Evolutionary conservation across 176 grass and related monocot genomes (phyloP).

Genomic region (Aegilops umbellulata): DNA sequence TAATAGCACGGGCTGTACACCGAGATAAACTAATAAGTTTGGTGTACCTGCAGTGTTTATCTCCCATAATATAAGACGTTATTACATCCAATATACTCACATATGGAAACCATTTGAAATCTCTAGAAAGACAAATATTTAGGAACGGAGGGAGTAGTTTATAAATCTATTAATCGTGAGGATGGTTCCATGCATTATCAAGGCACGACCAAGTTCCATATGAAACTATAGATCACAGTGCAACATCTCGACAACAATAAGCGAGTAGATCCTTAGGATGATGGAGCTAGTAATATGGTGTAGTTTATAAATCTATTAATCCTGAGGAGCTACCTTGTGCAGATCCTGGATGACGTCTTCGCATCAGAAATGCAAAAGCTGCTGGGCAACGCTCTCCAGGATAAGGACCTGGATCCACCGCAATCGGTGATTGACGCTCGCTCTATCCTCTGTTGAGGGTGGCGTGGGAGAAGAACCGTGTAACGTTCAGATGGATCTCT

Average conservation of each 20-base stretch:
- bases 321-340: slow-evolving; percentile 19
- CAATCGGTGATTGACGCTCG: slow-evolving; percentile 78
- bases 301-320: background rate
- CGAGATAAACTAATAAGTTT: background rate
- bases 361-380: slow-evolving; percentile 94
- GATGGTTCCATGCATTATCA: background rate
- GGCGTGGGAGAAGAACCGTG: background rate
- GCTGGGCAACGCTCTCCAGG: slow-evolving; percentile 86
- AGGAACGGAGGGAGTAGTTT: too few relatives aligned
- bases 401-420: slow-evolving; percentile 79
- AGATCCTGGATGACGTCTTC: slow-evolving; percentile 89
- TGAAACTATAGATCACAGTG: background rate
- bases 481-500: background rate
- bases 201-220: background rate
- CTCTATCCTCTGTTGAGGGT: slow-evolving; percentile 67
- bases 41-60: too few relatives aligned
- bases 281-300: background rate
- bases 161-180: too few relatives aligned
- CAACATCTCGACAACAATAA: background rate
- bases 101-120: too few relatives aligned
- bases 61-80: too few relatives aligned
- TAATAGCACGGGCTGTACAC: background rate
- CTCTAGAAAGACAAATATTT: too few relatives aligned
- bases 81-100: too few relatives aligned
- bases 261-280: background rate